Evolutionary conservation across 345 rosid species (phyloP).

Genomic region (Acer saccharum): DNA sequence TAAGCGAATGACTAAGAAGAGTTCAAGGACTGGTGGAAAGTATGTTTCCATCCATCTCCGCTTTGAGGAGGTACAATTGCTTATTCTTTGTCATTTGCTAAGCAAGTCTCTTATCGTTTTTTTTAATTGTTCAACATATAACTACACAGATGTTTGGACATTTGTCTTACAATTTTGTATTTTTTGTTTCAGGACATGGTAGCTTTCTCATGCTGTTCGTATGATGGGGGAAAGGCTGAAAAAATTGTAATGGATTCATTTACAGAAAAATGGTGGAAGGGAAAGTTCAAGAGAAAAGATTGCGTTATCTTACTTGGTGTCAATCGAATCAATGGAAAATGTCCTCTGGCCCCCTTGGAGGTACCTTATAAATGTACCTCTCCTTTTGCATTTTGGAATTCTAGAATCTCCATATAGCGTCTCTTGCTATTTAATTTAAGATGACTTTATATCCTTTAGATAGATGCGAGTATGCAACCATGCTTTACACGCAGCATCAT

Average conservation of each 20-base stretch:
- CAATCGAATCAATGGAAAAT: slow-evolving; percentile 83
- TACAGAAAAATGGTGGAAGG: slow-evolving; percentile 78
- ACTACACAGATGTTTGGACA: background rate
- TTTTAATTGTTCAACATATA: background rate
- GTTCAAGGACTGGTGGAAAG: slow-evolving; percentile 70
- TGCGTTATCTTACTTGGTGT: slow-evolving; percentile 64
- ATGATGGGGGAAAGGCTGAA: slow-evolving; percentile 85
- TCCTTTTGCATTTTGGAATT: slow-evolving; percentile 15
- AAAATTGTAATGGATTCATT: slow-evolving; percentile 62
- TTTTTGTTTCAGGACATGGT: slow-evolving; percentile 77
- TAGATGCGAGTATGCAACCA: background rate
- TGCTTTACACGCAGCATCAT: background rate
- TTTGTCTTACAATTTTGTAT: slow-evolving; percentile 13
- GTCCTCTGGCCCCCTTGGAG: slow-evolving; percentile 96
- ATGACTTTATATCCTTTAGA: background rate
- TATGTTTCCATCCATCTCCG: slow-evolving; percentile 87
- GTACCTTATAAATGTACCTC: slow-evolving; percentile 34
- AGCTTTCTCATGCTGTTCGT: slow-evolving; percentile 92
- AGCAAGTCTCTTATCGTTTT: slow-evolving; percentile 4
- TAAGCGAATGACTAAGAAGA: slow-evolving; percentile 67
- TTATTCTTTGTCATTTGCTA: background rate
- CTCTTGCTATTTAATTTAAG: background rate
- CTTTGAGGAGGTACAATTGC: slow-evolving; percentile 77
- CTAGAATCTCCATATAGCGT: background rate
- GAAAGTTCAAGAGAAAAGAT: slow-evolving; percentile 79